A percentile compares a stretch with the other conserved stretches of the same genome.
phyloP scores from a whole-genome alignment of 1,284 basidiomycete genomes.

The Ceratobasidium sp. region DNA sequence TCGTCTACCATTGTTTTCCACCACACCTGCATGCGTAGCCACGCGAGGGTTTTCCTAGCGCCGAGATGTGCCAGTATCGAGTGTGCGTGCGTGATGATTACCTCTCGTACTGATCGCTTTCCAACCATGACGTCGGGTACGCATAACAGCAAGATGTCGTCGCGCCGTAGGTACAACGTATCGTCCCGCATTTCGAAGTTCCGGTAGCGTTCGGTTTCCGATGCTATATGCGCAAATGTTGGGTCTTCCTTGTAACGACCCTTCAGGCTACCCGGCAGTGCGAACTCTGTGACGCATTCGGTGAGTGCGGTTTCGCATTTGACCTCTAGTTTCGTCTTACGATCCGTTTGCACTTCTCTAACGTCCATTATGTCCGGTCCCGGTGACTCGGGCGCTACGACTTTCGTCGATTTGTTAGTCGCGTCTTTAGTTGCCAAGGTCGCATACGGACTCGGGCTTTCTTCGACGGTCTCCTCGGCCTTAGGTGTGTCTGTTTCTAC shows the following conservation, averaged over 20 bases:
- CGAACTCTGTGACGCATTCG: neutral
- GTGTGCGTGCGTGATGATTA: constrained; percentile 37
- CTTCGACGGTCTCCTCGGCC: too few relatives aligned
- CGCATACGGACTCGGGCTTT: too few relatives aligned
- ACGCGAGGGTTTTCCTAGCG: constrained; percentile 45
- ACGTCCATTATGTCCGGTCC: too few relatives aligned
- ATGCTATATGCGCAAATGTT: neutral
- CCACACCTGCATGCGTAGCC: constrained; percentile 48
- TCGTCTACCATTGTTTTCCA: constrained; percentile 50
- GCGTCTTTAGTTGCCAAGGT: too few relatives aligned
- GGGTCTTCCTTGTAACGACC: constrained; percentile 6
- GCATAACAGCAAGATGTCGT: constrained; percentile 54
- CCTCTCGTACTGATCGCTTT: constrained; percentile 27
- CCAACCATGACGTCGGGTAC: constrained; percentile 54
- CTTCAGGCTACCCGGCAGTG: neutral
- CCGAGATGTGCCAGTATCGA: constrained; percentile 49
- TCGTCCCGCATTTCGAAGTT: constrained; percentile 2
- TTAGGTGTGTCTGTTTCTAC: too few relatives aligned
- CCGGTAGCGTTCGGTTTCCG: neutral
- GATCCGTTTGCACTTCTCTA: too few relatives aligned
- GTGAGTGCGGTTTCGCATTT: too few relatives aligned
- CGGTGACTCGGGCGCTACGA: too few relatives aligned
- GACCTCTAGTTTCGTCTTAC: too few relatives aligned
- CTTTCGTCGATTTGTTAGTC: too few relatives aligned
- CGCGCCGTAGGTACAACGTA: neutral